Evolutionary conservation across 768 basidiomycete genomes (phyloP).

Genomic region (Artomyces pyxidatus): DNA sequence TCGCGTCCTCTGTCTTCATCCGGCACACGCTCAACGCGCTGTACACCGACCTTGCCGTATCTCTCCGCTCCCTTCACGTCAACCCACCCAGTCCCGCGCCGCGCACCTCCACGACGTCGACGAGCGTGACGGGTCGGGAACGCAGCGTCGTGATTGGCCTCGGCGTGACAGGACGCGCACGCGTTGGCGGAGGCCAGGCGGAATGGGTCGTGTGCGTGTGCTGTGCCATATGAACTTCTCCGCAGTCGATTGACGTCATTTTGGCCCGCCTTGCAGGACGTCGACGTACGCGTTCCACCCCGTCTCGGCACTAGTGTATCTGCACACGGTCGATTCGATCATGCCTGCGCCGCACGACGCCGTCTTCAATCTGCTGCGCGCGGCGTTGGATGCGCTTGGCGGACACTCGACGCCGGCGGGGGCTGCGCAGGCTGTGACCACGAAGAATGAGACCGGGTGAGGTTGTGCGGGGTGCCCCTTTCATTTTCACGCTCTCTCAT

Average conservation of each 20-base stretch:
- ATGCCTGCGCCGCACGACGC: constrained; percentile 68
- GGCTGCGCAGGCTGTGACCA: background rate
- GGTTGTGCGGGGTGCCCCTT: no score
- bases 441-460: no score
- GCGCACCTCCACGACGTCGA: background rate
- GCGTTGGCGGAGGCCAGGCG: constrained; percentile 53
- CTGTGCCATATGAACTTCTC: background rate
- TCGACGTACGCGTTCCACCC: constrained; percentile 74
- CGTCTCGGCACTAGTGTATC: constrained; percentile 48
- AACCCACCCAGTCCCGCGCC: constrained; percentile 14
- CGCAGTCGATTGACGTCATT: background rate
- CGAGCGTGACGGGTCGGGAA: constrained; percentile 11
- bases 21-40: constrained; percentile 70
- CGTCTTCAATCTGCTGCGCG: constrained; percentile 54
- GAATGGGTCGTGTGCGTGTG: constrained; percentile 68
- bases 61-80: constrained; percentile 40
- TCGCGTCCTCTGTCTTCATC: constrained; percentile 60
- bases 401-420: background rate
- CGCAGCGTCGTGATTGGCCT: constrained; percentile 43
- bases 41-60: constrained; percentile 57
- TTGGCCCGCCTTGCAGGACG: constrained; percentile 32
- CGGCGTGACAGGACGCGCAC: constrained; percentile 45
- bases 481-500: no score
- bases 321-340: constrained; percentile 68
- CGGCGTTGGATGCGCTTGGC: constrained; percentile 18